Conservation (phyloP, 1,284 basidiomycete species). For the Trichosporon coremiiforme region DNA sequence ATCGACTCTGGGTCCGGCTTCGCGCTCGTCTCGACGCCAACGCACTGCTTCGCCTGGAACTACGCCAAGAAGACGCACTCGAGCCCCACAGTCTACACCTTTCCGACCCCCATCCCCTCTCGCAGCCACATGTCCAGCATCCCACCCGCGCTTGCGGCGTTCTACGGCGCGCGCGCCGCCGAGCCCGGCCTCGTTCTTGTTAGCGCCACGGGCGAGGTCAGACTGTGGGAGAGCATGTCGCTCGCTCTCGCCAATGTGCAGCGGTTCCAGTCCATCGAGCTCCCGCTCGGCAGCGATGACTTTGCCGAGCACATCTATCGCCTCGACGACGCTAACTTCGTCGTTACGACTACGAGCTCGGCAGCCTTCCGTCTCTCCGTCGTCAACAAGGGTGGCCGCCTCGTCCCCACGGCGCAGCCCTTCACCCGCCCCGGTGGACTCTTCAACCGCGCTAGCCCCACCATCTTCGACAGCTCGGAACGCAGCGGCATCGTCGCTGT, state of each 20-base stretch:
- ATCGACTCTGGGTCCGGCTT: constrained; percentile 54
- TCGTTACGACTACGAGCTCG: constrained; percentile 52
- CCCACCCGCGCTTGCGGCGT: constrained; percentile 44
- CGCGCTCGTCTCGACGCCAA: constrained; percentile 51
- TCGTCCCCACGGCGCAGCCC: constrained; percentile 38
- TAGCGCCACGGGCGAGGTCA: constrained; percentile 50
- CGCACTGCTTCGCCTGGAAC: constrained; percentile 56
- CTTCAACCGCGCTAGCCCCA: constrained; percentile 45
- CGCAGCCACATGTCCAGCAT: constrained; percentile 36
- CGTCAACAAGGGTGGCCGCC: constrained; percentile 43
- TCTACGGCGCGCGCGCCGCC: constrained; percentile 40
- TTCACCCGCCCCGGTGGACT: constrained; percentile 51
- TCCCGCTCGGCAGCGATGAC: constrained; percentile 54
- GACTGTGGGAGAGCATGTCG: constrained; percentile 57
- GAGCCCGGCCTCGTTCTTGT: constrained; percentile 58
- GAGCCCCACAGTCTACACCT: constrained; percentile 48
- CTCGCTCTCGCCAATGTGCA: constrained; percentile 53
- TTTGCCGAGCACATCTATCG: constrained; percentile 48
- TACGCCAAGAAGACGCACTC: constrained; percentile 54
- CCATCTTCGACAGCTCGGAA: constrained; percentile 43
- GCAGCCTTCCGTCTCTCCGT: constrained; percentile 50
- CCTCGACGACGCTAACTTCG: constrained; percentile 47
- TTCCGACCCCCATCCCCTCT: constrained; percentile 44
- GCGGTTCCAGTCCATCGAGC: constrained; percentile 37
- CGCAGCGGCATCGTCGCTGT: constrained; percentile 43